Evolutionary conservation across 1,284 basidiomycete genomes (phyloP).

Genomic region (Agaricales sp.): DNA sequence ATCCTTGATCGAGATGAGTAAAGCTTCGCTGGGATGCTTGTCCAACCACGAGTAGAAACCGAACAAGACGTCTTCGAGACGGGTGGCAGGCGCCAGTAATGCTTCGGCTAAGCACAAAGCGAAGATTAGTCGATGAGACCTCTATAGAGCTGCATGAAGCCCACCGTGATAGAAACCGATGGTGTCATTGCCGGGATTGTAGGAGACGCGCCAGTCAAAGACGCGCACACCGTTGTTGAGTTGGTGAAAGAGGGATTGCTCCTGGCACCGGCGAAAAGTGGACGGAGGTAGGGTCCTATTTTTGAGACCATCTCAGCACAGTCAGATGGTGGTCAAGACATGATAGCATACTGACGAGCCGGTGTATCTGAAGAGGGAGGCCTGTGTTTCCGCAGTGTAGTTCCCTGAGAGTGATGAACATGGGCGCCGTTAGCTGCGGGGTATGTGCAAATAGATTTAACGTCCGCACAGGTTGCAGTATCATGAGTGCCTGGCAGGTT

Average conservation of each 20-base stretch:
- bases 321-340: not conserved
- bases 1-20: slow-evolving; percentile 32
- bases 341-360: slow-evolving; percentile 24
- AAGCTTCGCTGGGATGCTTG: slow-evolving; percentile 31
- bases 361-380: slow-evolving; percentile 28
- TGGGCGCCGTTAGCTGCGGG: not conserved
- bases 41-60: slow-evolving; percentile 33
- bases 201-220: slow-evolving; percentile 32
- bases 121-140: not conserved
- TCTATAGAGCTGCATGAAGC: not conserved
- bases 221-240: slow-evolving; percentile 34
- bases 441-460: not conserved
- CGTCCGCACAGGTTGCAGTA: slow-evolving; percentile 28
- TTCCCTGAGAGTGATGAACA: slow-evolving; percentile 23
- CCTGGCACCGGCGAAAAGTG: slow-evolving; percentile 28
- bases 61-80: slow-evolving; percentile 31
- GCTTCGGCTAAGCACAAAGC: slow-evolving; percentile 19
- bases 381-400: slow-evolving; percentile 29
- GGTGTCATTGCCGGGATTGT: slow-evolving; percentile 35
- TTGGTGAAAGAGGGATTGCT: slow-evolving; percentile 30
- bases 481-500: slow-evolving; percentile 38
- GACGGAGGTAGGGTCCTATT: slow-evolving; percentile 29
- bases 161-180: slow-evolving; percentile 35
- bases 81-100: slow-evolving; percentile 29
- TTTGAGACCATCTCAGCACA: not conserved